phyloP scores from a whole-genome alignment of 768 basidiomycete species.

The Lentinus tigrinus region DNA sequence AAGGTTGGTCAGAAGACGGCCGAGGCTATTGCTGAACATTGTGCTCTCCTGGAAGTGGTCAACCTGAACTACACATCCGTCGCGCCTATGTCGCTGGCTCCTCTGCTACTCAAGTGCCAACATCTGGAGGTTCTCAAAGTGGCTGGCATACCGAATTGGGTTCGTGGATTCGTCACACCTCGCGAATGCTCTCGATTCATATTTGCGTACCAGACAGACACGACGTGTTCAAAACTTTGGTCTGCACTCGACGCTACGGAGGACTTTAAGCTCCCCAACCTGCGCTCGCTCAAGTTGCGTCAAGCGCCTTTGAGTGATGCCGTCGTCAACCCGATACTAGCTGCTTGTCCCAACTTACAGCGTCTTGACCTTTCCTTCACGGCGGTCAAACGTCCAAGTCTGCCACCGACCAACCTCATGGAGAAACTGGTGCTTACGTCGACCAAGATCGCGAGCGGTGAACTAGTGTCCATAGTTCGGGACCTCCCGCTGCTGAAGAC shows the following conservation, averaged over 20 bases:
- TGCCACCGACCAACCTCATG: slow-evolving; percentile 28
- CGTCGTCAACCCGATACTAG: slow-evolving; percentile 42
- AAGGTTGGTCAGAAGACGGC: slow-evolving; percentile 53
- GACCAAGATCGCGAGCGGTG: slow-evolving; percentile 40
- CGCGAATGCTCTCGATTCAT: too few relatives aligned
- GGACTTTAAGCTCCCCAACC: slow-evolving; percentile 34
- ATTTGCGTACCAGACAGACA: slow-evolving; percentile 49
- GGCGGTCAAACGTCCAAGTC: slow-evolving; percentile 38
- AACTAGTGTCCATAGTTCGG: slow-evolving; percentile 41
- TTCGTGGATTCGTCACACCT: slow-evolving; percentile 25
- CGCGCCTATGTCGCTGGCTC: slow-evolving; percentile 45
- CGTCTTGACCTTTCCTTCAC: slow-evolving; percentile 71
- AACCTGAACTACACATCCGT: slow-evolving; percentile 65
- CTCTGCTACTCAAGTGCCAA: slow-evolving; percentile 40
- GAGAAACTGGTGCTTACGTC: slow-evolving; percentile 69
- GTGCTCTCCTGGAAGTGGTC: slow-evolving; percentile 42
- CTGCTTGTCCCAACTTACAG: slow-evolving; percentile 47
- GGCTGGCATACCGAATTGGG: slow-evolving; percentile 64
- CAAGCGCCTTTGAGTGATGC: slow-evolving; percentile 51
- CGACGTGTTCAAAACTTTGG: slow-evolving; percentile 48
- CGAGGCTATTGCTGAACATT: slow-evolving; percentile 40
- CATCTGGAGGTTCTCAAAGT: slow-evolving; percentile 57
- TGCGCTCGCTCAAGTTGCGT: slow-evolving; percentile 59
- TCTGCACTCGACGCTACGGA: slow-evolving; percentile 15
- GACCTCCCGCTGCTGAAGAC: slow-evolving; percentile 43